Evolutionary conservation across 1,139 yeast genomes (phyloP), one percentile per base, ranked within the genome.

Genomic region (Hanseniaspora sp.): DNA sequence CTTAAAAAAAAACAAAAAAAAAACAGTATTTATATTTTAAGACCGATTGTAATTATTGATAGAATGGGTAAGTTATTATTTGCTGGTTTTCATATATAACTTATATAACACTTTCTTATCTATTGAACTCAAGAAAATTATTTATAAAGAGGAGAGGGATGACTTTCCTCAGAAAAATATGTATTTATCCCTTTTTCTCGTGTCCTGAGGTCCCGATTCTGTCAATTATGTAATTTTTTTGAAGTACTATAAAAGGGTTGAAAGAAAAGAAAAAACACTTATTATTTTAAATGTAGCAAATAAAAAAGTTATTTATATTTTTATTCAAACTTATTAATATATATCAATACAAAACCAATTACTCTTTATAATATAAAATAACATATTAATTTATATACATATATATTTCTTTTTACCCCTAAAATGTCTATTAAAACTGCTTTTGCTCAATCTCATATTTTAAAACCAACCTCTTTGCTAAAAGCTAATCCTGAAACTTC

Each of bases 371-470:
- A 30, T 15, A 43, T n/a, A n/a, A n/a, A n/a, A n/a, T n/a, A n/a
- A n/a, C n/a, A n/a, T n/a, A n/a, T n/a, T n/a, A n/a, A n/a, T 12
- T 23, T 12, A 29, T 28, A 7, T 11, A 43, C 5, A 28, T 29
- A 30, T 39, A 39, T 9, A 38, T n/a, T n/a, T n/a, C n/a, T n/a
- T n/a, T n/a, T n/a, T n/a, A n/a, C n/a, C n/a, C 44, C 41, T 2
- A 15, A 11, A 34, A 52, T 53, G 55, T 41, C 55, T 23, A 44
- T 53, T 15, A 54, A 46, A 54, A n/a, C 54, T 29, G 52, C 46
- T 13, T 49, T 54, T 17, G 35, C 41, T 11, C 42, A 46, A 11
- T 49, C 56, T 11, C 54, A 54, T 15, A 41, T 51, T 3, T 13
- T 54, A 12, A 46, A 39, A n/a, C 54, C 54, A n/a, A 35, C 13